A percentile compares a stretch with the other conserved stretches of the same genome.
phyloP scores from a whole-genome alignment of 768 basidiomycete species.

The Gyrodon lividus region DNA sequence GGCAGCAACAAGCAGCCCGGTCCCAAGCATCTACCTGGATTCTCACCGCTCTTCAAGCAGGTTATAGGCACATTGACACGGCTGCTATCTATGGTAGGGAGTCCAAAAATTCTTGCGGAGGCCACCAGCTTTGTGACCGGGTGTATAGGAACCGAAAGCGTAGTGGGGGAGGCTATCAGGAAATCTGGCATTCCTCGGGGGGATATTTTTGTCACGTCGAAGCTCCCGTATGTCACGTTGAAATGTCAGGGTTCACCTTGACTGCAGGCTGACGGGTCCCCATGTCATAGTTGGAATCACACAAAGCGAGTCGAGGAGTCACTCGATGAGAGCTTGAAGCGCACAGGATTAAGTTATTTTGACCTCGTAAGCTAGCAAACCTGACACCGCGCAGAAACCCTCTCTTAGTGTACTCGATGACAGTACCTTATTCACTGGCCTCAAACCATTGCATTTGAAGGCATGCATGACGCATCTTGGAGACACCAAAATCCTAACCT shows the following conservation, averaged over 20 bases:
- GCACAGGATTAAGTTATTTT: constrained; percentile 41
- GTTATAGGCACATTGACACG: constrained; percentile 44
- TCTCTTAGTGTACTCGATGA: neutral
- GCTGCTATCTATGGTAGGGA: constrained; percentile 34
- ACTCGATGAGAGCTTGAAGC: constrained; percentile 35
- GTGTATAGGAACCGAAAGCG: constrained; percentile 36
- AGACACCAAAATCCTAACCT: neutral
- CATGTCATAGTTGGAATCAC: constrained; percentile 22
- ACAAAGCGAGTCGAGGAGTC: constrained; percentile 36
- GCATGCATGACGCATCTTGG: constrained; percentile 6
- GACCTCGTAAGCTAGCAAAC: constrained; percentile 32
- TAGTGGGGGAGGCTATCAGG: constrained; percentile 44
- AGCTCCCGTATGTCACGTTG: constrained; percentile 36
- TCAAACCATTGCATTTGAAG: constrained; percentile 21
- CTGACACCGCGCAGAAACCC: neutral
- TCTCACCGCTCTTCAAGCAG: constrained; percentile 28
- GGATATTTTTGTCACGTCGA: constrained; percentile 50
- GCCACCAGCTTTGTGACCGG: neutral
- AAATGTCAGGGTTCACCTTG: neutral
- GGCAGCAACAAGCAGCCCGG: neutral
- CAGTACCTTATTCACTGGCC: constrained; percentile 44
- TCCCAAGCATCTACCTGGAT: neutral
- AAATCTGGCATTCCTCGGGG: constrained; percentile 49
- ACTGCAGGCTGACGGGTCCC: neutral
- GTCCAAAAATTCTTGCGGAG: neutral